These are phyloP conservation scores for Fusarium sp. DNA, from an alignment of 2,329 filamentous ascomycete genomes.

Conservation along the genomic window DNA sequence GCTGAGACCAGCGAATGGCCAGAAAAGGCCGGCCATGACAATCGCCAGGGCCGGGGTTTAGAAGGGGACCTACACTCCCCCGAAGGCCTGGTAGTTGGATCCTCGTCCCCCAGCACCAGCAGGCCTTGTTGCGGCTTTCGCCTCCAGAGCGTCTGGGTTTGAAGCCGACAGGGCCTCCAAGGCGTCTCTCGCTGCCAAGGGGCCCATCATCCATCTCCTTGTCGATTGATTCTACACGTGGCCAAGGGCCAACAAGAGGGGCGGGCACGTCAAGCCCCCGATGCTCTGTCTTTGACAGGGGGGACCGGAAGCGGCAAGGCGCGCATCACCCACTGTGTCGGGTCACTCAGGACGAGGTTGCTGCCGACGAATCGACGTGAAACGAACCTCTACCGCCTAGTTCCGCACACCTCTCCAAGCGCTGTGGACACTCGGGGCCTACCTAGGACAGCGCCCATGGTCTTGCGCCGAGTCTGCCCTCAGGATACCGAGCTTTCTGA, in stretches of 20 bases:
- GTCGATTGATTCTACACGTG: conserved; percentile 42
- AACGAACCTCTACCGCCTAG: conserved; percentile 21
- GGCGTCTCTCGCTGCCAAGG: conserved; percentile 1
- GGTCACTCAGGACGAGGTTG: conserved; percentile 33
- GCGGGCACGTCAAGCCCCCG: conserved; percentile 27
- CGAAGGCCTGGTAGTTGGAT: neutral
- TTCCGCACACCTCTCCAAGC: conserved; percentile 23
- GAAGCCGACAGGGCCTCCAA: conserved; percentile 12
- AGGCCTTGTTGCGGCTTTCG: neutral
- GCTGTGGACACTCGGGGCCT: conserved; percentile 2
- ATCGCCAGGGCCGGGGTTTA: conserved; percentile 30
- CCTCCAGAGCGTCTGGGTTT: conserved; percentile 1
- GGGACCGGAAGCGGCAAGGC: conserved; percentile 42
- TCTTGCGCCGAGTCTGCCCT: neutral
- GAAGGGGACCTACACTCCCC: neutral
- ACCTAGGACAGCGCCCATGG: neutral
- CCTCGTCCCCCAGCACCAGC: neutral
- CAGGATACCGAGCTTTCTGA: neutral
- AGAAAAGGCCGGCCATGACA: conserved; percentile 21
- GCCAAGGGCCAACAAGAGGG: conserved; percentile 24
- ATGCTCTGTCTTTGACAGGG: conserved; percentile 30
- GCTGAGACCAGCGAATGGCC: conserved; percentile 25
- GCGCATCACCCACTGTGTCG: conserved; percentile 47
- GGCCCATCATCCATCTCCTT: conserved; percentile 12
- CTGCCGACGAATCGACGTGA: conserved; percentile 33